Evolutionary conservation across 441 rosid species (phyloP).

Genomic region (Eutrema salsugineum): DNA sequence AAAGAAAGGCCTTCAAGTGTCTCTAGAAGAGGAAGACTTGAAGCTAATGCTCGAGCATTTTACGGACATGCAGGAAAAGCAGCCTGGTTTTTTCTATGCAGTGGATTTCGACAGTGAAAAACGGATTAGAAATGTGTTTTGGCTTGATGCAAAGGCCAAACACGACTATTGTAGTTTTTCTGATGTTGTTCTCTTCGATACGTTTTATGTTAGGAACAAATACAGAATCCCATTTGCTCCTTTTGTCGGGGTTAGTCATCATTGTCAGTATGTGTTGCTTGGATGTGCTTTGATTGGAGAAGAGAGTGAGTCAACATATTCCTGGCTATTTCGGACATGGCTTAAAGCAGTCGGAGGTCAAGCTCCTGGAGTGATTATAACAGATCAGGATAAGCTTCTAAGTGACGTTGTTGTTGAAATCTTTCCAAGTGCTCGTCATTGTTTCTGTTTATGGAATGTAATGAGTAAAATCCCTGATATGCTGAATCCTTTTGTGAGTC

Average conservation of each 20-base stretch:
- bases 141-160: conserved; percentile 61
- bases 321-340: conserved; percentile 64
- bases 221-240: conserved; percentile 52
- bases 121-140: conserved; percentile 47
- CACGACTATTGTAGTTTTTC: conserved; percentile 46
- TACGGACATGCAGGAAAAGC: conserved; percentile 47
- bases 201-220: conserved; percentile 40
- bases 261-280: conserved; percentile 44
- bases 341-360: conserved; percentile 51
- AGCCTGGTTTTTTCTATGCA: conserved; percentile 61
- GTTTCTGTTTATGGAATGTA: conserved; percentile 57
- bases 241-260: conserved; percentile 59
- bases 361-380: conserved; percentile 53
- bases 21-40: conserved; percentile 42
- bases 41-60: conserved; percentile 49
- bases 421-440: conserved; percentile 49
- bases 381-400: conserved; percentile 49
- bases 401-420: conserved; percentile 45
- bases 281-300: conserved; percentile 66
- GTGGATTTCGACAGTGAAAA: conserved; percentile 48
- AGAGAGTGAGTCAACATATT: conserved; percentile 40
- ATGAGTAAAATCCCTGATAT: conserved; percentile 41
- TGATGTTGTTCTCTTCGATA: conserved; percentile 61
- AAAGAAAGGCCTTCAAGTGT: conserved; percentile 49
- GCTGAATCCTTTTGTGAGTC: conserved; percentile 32